Evolutionary conservation across 352 stramenopile species (phyloP), one percentile per base, ranked within the genome.

Genomic region (Phytophthora vignae): DNA sequence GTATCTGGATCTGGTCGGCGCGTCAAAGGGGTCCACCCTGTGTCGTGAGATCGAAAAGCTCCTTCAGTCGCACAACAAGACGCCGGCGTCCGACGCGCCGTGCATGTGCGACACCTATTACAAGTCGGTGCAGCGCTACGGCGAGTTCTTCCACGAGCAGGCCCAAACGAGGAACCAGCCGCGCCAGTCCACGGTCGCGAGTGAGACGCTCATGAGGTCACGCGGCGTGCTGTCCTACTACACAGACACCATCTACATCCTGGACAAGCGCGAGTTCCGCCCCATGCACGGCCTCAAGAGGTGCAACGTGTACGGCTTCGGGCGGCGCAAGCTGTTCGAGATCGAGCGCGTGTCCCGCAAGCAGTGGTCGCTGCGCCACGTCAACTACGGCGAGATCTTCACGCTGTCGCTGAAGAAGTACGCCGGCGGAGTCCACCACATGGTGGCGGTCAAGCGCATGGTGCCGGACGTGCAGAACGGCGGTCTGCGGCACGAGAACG

Each of bases 261-360:
- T 96, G 49, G 87, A 96, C 74, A 96, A 96, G 71, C 80, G 85
- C 15, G 76, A 93, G 60, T 94, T 96, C 67, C 84, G 78, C 15
- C 79, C 87, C 3, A 82, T 64, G 44, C 76, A 84, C 53, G 83
- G 84, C 1, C 80, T 94, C 8, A 90, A 91, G 60, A 82, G 84
- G 68, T 96, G 89, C 65, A 77, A 71, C 9, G 83, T 96, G 52
- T 91, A 90, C 62, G 89, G 87, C 29, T 96, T 96, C 72, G 87
- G 87, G 1, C 85, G 84, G 19, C 79, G 81, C 25, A 84, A 88
- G 77, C 71, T 96, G 54, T 96, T 96, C 42, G 83, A 94, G 67
- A 90, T 96, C 50, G 82, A 84, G 52, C 87, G 84, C 21, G 80
- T 81, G 17, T 92, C 87, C 21, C 85, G 87, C 10, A 93, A 92